Evolutionary conservation across 345 rosid species (phyloP), one percentile per base, ranked within the genome.

Genomic region (Cardiospermum halicacabum): DNA sequence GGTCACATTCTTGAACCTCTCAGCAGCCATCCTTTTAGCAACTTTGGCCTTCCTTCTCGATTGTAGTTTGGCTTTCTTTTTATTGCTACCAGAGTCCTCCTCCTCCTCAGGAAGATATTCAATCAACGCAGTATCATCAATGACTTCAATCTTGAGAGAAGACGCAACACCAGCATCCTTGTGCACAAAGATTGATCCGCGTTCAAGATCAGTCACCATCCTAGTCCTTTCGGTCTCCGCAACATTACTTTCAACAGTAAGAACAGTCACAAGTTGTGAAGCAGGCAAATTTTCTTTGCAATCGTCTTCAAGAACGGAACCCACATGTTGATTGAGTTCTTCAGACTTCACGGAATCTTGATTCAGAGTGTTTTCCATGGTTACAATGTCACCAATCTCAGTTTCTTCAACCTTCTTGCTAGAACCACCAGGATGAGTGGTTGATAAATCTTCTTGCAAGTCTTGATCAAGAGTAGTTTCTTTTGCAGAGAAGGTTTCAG

Each of bases 71-170:
- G 40, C 70, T 69, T 76, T 84, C 82, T 76, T 85, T 50, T 63
- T 80, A 62, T 66, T 80, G 43, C 18, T 42, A 28, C 65, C 84
- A 57, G 74, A 78, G 30, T 77, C 75, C 60, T 66, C 74, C 28
- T 65, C 64, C 75, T 77, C 82, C 10, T 34, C 60, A 8, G 65
- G 49, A 68, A 81, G 57, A 7, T 85, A 74, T 65, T 74, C 82
- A 72, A 87, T 73, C 82, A 89, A 56, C 3, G 86, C 95, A 13
- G 88, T 87, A 69, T 92, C 92, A 74, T 92, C 97, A 60, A 88
- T 75, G 26, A 90, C 72, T 67, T 86, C 79, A 64, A 86, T 61
- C 67, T 78, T 82, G 74, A 83, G 53, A 11, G 98, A 78, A 53
- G 69, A 62, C 21, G 82, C 74, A 61, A 58, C 69, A 55, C 71